Base-by-base conservation (phyloP, 2,329 filamentous ascomycete genomes). In the Fusarium agapanthi region DNA sequence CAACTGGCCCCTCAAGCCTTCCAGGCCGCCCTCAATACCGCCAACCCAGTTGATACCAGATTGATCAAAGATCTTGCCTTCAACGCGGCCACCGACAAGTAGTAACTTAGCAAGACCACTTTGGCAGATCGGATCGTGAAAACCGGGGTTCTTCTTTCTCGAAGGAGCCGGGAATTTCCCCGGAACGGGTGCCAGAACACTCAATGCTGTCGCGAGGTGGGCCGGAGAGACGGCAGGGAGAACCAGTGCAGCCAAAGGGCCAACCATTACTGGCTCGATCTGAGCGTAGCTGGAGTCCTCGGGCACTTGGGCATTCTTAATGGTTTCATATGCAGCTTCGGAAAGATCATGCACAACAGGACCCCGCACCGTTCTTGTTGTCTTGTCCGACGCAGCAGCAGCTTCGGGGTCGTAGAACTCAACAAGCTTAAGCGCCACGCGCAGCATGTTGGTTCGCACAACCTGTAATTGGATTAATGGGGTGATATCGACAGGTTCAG, bases 391-490 rank as follows among this genome's bases (percentile, higher is more conserved):
- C 20, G 80, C 77, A 10, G 80, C 74, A 24, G 84, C 81, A 8
- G 75, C 80, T 43, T 83, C 82, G 71, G 86, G 88, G 79, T 88
- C 88, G 79, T 89, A 97, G 83, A 95, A 97, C 79, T 98, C 95
- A 69, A 95, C 91, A 57, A 98, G 89, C 74, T 92, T 92, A 69
- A 98, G 85, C 3, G 95, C 95, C 24, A 93, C 90, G 74, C 92
- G 91, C 80, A 99, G 94, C 79, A 99, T 97, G 79, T 93, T 93
- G 20, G 94, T 96, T 79, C 96, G 92, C 62, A 99, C 86, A 32
- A 97, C 93, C 81, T 97, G 92, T 32, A 98, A 81, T 82, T 93
- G 92, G 74, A 96, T 87, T 43, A 86, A 84, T 4, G 88, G 83
- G n/a, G 88, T 86, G 38, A 94, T 80, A 37, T 88, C 81, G 28